Conservation (phyloP, 1,139 yeast species). For the Blastobotrys aristatus region DNA sequence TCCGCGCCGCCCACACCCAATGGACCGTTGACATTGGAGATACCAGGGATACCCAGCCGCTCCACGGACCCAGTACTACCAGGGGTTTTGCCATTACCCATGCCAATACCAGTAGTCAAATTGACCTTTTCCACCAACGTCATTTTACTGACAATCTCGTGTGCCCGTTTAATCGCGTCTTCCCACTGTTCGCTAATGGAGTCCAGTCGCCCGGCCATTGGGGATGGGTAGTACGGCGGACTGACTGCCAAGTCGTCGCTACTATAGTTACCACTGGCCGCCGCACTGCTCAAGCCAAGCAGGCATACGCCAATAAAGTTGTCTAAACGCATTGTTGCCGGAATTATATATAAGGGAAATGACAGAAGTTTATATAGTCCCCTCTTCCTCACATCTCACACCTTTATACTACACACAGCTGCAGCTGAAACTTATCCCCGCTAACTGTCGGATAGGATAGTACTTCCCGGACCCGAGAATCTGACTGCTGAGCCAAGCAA, state of each 20-base stretch:
- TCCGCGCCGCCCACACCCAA: slow-evolving; percentile 58
- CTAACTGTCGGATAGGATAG: too few relatives aligned
- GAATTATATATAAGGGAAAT: too few relatives aligned
- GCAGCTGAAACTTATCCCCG: too few relatives aligned
- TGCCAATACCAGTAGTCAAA: slow-evolving; percentile 61
- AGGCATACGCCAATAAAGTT: too few relatives aligned
- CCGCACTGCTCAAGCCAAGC: too few relatives aligned
- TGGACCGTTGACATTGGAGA: slow-evolving; percentile 63
- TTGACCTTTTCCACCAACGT: slow-evolving; percentile 56
- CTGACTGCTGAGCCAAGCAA: too few relatives aligned
- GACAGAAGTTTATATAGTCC: too few relatives aligned
- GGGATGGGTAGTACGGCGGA: slow-evolving; percentile 11
- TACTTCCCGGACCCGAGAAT: too few relatives aligned
- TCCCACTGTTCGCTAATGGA: not conserved
- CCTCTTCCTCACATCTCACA: too few relatives aligned
- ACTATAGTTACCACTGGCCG: too few relatives aligned
- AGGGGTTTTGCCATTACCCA: slow-evolving; percentile 59
- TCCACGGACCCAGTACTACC: slow-evolving; percentile 61
- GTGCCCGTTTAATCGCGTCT: slow-evolving; percentile 36
- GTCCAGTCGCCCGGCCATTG: slow-evolving; percentile 4
- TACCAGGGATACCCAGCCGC: slow-evolving; percentile 49
- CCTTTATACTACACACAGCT: too few relatives aligned
- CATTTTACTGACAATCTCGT: slow-evolving; percentile 50
- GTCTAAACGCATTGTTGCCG: too few relatives aligned
- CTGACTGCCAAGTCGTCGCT: slow-evolving; percentile 3